Percentiles rank a stretch among this genome's conserved stretches.
Conservation (phyloP, 2,329 filamentous ascomycete species). For the Tolypocladium pustulatum region DNA sequence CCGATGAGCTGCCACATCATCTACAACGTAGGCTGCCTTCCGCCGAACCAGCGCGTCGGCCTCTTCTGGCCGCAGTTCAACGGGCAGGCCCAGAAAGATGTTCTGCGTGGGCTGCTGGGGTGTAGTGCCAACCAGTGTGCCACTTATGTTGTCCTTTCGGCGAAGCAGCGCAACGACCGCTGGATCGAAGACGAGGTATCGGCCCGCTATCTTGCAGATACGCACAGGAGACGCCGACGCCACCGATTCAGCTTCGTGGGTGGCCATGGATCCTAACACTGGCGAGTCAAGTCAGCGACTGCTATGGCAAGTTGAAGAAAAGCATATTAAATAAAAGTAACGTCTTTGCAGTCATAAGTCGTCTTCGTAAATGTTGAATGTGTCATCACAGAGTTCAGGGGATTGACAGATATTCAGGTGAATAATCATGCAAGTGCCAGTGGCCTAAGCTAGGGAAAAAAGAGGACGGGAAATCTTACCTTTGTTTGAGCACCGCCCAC, state of each 20-base stretch:
- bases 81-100: slow-evolving; percentile 77
- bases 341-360: slow-evolving; percentile 25
- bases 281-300: not conserved
- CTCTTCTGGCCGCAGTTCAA: slow-evolving; percentile 88
- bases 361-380: slow-evolving; percentile 31
- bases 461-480: not conserved
- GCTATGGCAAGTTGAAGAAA: not conserved
- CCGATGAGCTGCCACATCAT: slow-evolving; percentile 65
- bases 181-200: slow-evolving; percentile 85
- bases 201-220: slow-evolving; percentile 69
- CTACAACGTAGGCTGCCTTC: slow-evolving; percentile 66
- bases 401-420: slow-evolving; percentile 49
- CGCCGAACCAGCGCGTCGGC: slow-evolving; percentile 70
- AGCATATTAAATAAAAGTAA: not conserved
- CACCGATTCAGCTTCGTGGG: not conserved
- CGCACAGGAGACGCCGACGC: slow-evolving; percentile 43
- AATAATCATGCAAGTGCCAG: slow-evolving; percentile 34
- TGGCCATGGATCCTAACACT: not conserved
- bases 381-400: slow-evolving; percentile 40
- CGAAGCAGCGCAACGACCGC: slow-evolving; percentile 70
- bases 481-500: not conserved
- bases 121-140: slow-evolving; percentile 75
- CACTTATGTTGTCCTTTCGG: slow-evolving; percentile 71
- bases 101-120: slow-evolving; percentile 94
- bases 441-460: not conserved